These are phyloP conservation scores for Linaria vulgaris DNA, from an alignment of 257 asterid species.

Conservation along the genomic window DNA sequence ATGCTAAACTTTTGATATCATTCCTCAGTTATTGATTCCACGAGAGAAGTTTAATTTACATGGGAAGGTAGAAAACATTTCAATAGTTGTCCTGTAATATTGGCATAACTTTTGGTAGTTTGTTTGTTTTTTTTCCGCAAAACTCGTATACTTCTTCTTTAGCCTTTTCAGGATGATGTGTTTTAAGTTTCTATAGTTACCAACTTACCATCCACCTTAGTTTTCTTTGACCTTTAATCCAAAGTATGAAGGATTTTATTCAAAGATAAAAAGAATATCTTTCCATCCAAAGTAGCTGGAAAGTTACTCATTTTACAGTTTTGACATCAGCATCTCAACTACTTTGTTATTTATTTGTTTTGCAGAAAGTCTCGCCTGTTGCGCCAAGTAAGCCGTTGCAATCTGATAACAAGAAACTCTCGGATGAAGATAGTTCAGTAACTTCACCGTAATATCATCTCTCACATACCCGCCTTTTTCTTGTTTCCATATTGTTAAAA, in stretches of 20 bases:
- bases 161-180: background rate
- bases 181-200: background rate
- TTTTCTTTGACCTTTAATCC: background rate
- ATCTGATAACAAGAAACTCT: slow-evolving; percentile 63
- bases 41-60: background rate
- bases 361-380: slow-evolving; percentile 52
- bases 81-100: no score
- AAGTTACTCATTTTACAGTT: slow-evolving; percentile 22
- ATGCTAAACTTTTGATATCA: slow-evolving; percentile 4
- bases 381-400: slow-evolving; percentile 62
- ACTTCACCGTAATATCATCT: slow-evolving; percentile 69
- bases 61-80: no score
- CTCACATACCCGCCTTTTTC: slow-evolving; percentile 15
- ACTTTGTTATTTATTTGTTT: slow-evolving; percentile 25
- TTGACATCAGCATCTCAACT: slow-evolving; percentile 15
- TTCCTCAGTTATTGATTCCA: slow-evolving; percentile 1
- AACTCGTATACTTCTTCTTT: background rate
- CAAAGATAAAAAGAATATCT: background rate
- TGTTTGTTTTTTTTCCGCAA: background rate
- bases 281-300: background rate
- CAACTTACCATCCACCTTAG: background rate
- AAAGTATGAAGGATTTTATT: background rate
- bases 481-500: slow-evolving; percentile 5
- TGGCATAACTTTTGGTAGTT: background rate
- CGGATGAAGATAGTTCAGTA: slow-evolving; percentile 70